Evolutionary conservation across 371 early-diverging fungal species (phyloP), one percentile per base, ranked within the genome.

Genomic region (Blakeslea trispora): DNA sequence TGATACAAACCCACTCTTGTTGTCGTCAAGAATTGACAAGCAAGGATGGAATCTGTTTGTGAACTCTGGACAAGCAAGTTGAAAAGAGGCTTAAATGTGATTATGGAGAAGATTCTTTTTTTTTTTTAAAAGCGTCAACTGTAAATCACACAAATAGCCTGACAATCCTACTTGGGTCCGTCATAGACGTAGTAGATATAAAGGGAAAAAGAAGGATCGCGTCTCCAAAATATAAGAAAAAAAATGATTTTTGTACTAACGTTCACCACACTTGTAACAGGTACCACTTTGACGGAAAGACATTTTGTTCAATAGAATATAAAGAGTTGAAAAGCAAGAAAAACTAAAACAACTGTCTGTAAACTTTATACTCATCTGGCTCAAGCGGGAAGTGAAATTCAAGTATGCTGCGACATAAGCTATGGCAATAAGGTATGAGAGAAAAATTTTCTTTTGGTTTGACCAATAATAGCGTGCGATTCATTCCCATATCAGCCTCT

Each of bases 231-330:
- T 35, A 24, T 17, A 34, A 49, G 4, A 57, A 45, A 39, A 64
- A 51, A 68, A 39, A 51, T 49, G 57, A 45, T 53, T 32, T 43
- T 45, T 56, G 53, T 70, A 78, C 78, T 74, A 67, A 64, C 78
- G 55, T 78, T 78, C 75, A 66, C 78, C 78, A 65, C 78, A 78
- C 63, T 72, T 74, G 66, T 72, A 78, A 62, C 78, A 77, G 47
- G 41, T 44, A 62, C 70, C 57, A 59, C 57, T 41, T 50, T 32
- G 44, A 74, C 71, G 70, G 67, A 59, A 74, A 64, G 77, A 74
- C 78, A 74, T 74, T 37, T 37, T 37, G 28, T 28, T 28, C 7
- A 28, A 7, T 28, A 28, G 7, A 28, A 28, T 28, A 28, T 5
- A 28, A 28, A 28, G 7, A 7, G 28, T 28, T 28, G 28, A 28